phyloP scores from a whole-genome alignment of 805 yeast species.

The Metschnikowia drakensbergensis region DNA sequence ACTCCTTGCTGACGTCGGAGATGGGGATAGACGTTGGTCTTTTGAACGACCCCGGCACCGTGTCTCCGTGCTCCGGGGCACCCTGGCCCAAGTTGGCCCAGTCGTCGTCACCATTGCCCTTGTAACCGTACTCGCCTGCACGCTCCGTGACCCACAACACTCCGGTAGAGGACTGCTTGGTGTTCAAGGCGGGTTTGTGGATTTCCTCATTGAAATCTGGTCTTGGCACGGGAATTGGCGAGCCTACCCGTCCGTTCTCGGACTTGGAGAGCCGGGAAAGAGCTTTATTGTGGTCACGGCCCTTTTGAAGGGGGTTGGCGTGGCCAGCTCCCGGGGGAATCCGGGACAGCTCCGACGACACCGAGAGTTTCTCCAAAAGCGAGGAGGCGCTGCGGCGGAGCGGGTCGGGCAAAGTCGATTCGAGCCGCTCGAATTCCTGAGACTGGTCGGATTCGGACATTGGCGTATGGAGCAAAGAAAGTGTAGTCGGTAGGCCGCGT shows the following conservation, averaged over 20 bases:
- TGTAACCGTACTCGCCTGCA: slow-evolving; percentile 54
- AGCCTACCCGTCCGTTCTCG: slow-evolving; percentile 38
- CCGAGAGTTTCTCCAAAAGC: slow-evolving; percentile 30
- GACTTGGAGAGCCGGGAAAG: slow-evolving; percentile 28
- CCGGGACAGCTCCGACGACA: slow-evolving; percentile 23
- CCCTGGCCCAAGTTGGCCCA: slow-evolving; percentile 67
- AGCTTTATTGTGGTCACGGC: slow-evolving; percentile 21
- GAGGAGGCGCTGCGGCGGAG: slow-evolving; percentile 38
- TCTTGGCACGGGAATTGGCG: slow-evolving; percentile 49
- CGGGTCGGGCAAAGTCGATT: slow-evolving; percentile 38
- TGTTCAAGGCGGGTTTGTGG: slow-evolving; percentile 56
- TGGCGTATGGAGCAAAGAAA: no score
- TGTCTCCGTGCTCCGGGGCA: slow-evolving; percentile 60
- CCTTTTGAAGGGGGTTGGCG: slow-evolving; percentile 11
- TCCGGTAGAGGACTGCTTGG: slow-evolving; percentile 57
- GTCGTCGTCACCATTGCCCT: slow-evolving; percentile 32
- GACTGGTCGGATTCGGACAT: slow-evolving; percentile 1
- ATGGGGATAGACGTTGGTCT: slow-evolving; percentile 48
- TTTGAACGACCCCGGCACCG: slow-evolving; percentile 53
- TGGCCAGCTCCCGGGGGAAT: slow-evolving; percentile 18
- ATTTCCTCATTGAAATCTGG: slow-evolving; percentile 43
- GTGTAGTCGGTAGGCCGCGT: no score
- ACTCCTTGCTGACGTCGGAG: slow-evolving; percentile 48
- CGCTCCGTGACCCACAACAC: slow-evolving; percentile 64
- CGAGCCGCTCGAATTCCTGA: slow-evolving; percentile 39